These are phyloP conservation scores for Casaregolazyma suthepensis DNA, from an alignment of 1,139 yeast genomes.

Conservation along the genomic window DNA sequence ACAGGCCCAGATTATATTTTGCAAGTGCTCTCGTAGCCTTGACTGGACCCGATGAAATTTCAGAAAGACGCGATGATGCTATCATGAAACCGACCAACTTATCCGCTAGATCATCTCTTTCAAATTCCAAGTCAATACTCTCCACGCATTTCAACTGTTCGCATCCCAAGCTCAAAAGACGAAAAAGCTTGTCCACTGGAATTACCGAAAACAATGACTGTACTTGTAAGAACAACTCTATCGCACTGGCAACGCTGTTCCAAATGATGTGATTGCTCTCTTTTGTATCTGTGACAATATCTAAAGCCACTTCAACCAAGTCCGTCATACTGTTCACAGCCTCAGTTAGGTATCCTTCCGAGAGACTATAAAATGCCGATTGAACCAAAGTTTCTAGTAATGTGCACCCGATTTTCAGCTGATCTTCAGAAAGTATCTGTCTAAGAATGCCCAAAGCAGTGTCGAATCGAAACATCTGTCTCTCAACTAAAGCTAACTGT, in stretches of 20 bases:
- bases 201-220: slow-evolving; percentile 38
- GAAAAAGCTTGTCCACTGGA: slow-evolving; percentile 33
- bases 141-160: slow-evolving; percentile 6
- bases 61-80: slow-evolving; percentile 26
- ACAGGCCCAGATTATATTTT: slow-evolving; percentile 65
- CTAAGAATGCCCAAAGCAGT: slow-evolving; percentile 44
- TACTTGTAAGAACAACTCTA: slow-evolving; percentile 40
- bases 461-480: slow-evolving; percentile 46
- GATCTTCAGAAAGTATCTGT: slow-evolving; percentile 26
- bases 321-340: slow-evolving; percentile 46
- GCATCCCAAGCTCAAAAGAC: slow-evolving; percentile 6
- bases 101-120: slow-evolving; percentile 8
- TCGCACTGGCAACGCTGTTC: slow-evolving; percentile 48
- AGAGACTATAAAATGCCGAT: slow-evolving; percentile 48
- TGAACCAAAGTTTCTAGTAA: slow-evolving; percentile 52
- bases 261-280: slow-evolving; percentile 44
- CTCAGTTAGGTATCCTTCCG: slow-evolving; percentile 60
- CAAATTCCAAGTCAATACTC: slow-evolving; percentile 12
- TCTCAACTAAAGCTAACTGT: slow-evolving; percentile 58
- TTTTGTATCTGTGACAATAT: slow-evolving; percentile 19
- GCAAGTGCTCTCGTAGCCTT: slow-evolving; percentile 42
- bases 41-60: slow-evolving; percentile 29
- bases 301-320: slow-evolving; percentile 35
- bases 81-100: slow-evolving; percentile 14
- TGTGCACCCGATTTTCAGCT: slow-evolving; percentile 51